Percentiles rank a stretch among this genome's conserved stretches.
phyloP scores from a whole-genome alignment of 345 rosid species.

The Eucalyptus cloeziana region DNA sequence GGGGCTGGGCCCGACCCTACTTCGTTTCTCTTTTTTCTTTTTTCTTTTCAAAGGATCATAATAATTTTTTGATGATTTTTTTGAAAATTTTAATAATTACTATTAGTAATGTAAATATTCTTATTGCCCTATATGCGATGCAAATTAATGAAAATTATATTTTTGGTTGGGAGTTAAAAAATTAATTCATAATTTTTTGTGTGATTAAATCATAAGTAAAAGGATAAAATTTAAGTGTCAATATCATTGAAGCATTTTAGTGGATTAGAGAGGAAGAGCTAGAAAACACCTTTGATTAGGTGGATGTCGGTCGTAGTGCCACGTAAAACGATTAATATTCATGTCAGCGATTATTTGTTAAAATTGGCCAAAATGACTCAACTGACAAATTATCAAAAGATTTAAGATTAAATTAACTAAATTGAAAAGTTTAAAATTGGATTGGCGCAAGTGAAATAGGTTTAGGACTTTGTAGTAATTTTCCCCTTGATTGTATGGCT shows the following conservation, averaged over 20 bases:
- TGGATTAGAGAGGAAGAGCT: not conserved
- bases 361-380: rapidly evolving
- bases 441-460: rapidly evolving
- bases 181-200: no score
- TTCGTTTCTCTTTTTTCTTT: rapidly evolving
- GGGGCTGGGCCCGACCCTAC: rapidly evolving
- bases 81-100: no score
- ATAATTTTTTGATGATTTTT: no score
- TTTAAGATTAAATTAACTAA: not conserved
- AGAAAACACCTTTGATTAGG: not conserved
- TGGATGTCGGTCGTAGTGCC: rapidly evolving
- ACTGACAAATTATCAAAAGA: rapidly evolving
- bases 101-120: no score
- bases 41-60: no score
- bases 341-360: rapidly evolving
- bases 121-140: no score
- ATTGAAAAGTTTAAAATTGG: no score
- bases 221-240: no score
- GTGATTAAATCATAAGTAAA: no score
- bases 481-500: not conserved
- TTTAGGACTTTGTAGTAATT: no score
- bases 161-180: no score
- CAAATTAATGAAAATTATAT: no score
- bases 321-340: rapidly evolving
- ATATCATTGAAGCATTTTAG: not conserved